These are phyloP conservation scores for Nemania sp. DNA, from an alignment of 2,329 filamentous ascomycete species.

Conservation along the genomic window DNA sequence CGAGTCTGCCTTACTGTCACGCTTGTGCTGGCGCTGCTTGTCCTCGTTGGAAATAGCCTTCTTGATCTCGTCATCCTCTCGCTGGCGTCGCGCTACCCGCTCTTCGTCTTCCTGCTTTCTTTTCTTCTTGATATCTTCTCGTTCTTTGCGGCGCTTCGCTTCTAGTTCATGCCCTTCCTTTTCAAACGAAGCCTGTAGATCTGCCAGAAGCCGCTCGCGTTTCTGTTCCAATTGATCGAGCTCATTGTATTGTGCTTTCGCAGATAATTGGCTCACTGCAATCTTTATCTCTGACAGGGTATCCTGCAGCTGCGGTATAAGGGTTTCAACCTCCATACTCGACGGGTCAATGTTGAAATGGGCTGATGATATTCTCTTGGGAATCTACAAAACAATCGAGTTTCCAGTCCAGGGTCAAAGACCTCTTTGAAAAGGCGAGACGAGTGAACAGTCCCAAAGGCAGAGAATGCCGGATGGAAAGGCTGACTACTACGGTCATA, in stretches of 20 bases:
- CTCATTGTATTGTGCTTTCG: constrained; percentile 40
- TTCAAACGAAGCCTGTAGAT: constrained; percentile 39
- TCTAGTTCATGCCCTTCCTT: constrained; percentile 38
- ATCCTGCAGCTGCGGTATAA: constrained; percentile 49
- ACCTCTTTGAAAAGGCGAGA: neutral
- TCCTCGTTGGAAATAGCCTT: constrained; percentile 39
- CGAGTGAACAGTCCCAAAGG: neutral
- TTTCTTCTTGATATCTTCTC: constrained; percentile 41
- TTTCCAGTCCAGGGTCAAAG: neutral
- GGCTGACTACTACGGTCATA: neutral
- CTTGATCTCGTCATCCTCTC: constrained; percentile 44
- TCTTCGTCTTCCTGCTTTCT: constrained; percentile 49
- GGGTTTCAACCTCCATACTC: constrained; percentile 42
- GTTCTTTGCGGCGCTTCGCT: constrained; percentile 37
- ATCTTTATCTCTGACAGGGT: constrained; percentile 45
- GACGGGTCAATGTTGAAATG: neutral
- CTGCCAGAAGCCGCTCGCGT: constrained; percentile 41
- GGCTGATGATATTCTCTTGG: neutral
- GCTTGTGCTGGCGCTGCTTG: constrained; percentile 34
- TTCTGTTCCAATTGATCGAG: constrained; percentile 46
- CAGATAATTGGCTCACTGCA: constrained; percentile 42
- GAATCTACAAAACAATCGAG: neutral
- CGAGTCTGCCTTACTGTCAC: constrained; percentile 36
- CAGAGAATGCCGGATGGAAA: neutral
- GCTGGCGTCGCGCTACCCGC: constrained; percentile 39